Evolutionary conservation across 495 filamentous ascomycete species (phyloP).

Genomic region (Bathelium albidoporum): DNA sequence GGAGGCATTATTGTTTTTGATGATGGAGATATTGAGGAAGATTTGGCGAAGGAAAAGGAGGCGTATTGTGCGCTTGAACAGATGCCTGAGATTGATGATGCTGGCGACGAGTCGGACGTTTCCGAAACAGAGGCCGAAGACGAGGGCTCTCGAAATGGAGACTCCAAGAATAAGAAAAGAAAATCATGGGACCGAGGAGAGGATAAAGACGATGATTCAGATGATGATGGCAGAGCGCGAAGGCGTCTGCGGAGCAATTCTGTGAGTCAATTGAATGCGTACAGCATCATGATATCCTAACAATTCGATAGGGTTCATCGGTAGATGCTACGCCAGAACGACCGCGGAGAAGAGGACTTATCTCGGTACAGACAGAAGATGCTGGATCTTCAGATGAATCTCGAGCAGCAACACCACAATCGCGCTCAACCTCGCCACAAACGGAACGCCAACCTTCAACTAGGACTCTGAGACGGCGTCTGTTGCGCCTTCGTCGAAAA

Average conservation of each 20-base stretch:
- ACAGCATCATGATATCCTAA: neutral
- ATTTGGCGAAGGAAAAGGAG: conserved; percentile 59
- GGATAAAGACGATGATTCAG: conserved; percentile 53
- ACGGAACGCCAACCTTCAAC: conserved; percentile 53
- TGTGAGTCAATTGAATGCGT: conserved; percentile 39
- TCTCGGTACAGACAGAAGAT: neutral
- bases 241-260: conserved; percentile 81
- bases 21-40: conserved; percentile 91
- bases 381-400: conserved; percentile 34
- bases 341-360: conserved; percentile 20
- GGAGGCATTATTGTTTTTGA: conserved; percentile 89
- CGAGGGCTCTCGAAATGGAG: conserved; percentile 25
- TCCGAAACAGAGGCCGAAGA: conserved; percentile 36
- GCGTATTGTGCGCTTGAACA: conserved; percentile 72
- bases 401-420: conserved; percentile 35
- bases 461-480: conserved; percentile 54
- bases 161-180: conserved; percentile 49
- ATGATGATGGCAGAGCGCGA: conserved; percentile 56
- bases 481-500: conserved; percentile 65
- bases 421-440: conserved; percentile 45
- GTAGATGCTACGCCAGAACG: conserved; percentile 37
- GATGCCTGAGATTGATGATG: conserved; percentile 84
- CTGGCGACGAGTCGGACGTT: conserved; percentile 38
- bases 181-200: conserved; percentile 70
- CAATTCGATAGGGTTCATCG: conserved; percentile 46